Conservation (phyloP, 371 early-diverging fungal genomes). For the Haplosporangium sp. region DNA sequence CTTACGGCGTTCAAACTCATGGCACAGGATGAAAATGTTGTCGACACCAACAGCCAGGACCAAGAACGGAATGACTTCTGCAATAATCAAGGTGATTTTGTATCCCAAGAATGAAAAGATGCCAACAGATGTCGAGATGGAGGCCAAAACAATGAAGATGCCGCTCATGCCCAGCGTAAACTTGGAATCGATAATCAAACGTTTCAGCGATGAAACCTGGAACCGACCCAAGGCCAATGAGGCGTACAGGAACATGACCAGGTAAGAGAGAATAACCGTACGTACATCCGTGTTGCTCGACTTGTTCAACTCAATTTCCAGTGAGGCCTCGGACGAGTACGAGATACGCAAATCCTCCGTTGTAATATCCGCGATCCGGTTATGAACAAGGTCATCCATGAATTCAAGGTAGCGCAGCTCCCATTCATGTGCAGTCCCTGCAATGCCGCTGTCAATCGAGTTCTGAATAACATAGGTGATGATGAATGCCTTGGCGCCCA, state of each 20-base stretch:
- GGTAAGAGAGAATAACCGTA: slow-evolving; percentile 73
- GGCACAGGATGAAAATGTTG: slow-evolving; percentile 81
- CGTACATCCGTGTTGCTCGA: slow-evolving; percentile 74
- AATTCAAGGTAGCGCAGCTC: slow-evolving; percentile 63
- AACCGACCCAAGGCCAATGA: slow-evolving; percentile 73
- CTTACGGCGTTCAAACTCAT: slow-evolving; percentile 72
- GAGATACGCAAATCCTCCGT: slow-evolving; percentile 63
- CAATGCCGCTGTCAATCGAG: slow-evolving; percentile 59
- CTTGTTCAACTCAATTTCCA: slow-evolving; percentile 76
- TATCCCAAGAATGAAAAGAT: slow-evolving; percentile 73
- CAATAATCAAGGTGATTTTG: slow-evolving; percentile 80
- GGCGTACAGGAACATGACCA: slow-evolving; percentile 82
- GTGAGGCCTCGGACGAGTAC: slow-evolving; percentile 78
- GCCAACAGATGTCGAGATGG: slow-evolving; percentile 76
- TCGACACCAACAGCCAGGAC: slow-evolving; percentile 87
- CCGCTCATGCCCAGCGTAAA: slow-evolving; percentile 76
- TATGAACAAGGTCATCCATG: slow-evolving; percentile 56
- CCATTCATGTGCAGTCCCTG: slow-evolving; percentile 70
- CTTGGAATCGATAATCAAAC: slow-evolving; percentile 74
- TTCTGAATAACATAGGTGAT: slow-evolving; percentile 77
- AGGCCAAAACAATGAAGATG: slow-evolving; percentile 77
- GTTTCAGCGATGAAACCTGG: slow-evolving; percentile 55
- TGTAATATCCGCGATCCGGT: slow-evolving; percentile 40
- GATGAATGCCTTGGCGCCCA: slow-evolving; percentile 66
- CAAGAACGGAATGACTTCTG: slow-evolving; percentile 84